phyloP scores from a whole-genome alignment of 495 filamentous ascomycete species.

The Parathielavia appendiculata region DNA sequence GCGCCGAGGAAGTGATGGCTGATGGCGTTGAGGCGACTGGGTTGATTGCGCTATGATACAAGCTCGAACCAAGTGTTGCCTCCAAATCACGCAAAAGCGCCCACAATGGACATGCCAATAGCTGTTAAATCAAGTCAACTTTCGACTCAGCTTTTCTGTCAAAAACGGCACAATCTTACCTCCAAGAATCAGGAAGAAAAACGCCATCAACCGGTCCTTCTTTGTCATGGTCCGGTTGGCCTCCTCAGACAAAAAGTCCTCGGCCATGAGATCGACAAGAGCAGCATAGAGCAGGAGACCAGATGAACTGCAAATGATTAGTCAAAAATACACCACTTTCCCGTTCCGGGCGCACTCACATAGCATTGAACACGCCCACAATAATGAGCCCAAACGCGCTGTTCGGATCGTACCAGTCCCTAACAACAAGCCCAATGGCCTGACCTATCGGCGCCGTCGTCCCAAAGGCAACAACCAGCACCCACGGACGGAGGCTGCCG shows the following conservation, averaged over 20 bases:
- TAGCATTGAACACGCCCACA: slow-evolving; percentile 65
- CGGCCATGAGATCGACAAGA: slow-evolving; percentile 57
- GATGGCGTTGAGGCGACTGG: no score
- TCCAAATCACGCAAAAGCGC: slow-evolving; percentile 33
- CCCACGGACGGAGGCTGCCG: slow-evolving; percentile 52
- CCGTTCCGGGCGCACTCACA: slow-evolving; percentile 35
- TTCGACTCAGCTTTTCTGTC: background rate
- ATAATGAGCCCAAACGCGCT: slow-evolving; percentile 60
- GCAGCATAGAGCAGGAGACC: slow-evolving; percentile 59
- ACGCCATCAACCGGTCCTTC: slow-evolving; percentile 41
- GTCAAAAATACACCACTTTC: slow-evolving; percentile 1
- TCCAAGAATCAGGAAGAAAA: slow-evolving; percentile 40
- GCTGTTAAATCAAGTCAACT: slow-evolving; percentile 24
- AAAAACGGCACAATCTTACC: slow-evolving; percentile 25
- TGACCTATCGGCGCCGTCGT: slow-evolving; percentile 56
- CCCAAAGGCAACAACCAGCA: slow-evolving; percentile 59
- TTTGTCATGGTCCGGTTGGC: slow-evolving; percentile 39
- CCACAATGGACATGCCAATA: slow-evolving; percentile 27
- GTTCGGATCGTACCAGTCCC: slow-evolving; percentile 58
- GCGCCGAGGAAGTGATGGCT: no score
- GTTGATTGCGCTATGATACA: slow-evolving; percentile 2
- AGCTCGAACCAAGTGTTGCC: background rate
- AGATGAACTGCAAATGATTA: slow-evolving; percentile 40
- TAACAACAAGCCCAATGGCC: slow-evolving; percentile 53
- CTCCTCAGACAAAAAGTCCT: slow-evolving; percentile 60